These are phyloP conservation scores for Staphylotrichum tortipilum DNA, from an alignment of 495 filamentous ascomycete genomes.

Conservation along the genomic window DNA sequence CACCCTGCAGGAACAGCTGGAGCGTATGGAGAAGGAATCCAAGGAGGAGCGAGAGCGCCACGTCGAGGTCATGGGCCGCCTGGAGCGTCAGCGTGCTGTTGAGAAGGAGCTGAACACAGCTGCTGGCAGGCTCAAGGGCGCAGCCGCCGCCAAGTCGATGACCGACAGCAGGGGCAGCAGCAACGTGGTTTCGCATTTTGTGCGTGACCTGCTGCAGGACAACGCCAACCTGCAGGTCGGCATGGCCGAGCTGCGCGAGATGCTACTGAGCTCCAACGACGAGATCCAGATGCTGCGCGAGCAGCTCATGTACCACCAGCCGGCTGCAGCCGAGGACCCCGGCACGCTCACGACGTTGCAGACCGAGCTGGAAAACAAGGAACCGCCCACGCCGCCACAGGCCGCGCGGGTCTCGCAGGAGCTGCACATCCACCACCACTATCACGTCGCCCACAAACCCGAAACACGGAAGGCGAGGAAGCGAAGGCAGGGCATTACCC, in stretches of 20 bases:
- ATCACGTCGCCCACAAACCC: conserved; percentile 59
- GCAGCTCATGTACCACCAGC: conserved; percentile 74
- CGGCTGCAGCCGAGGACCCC: conserved; percentile 33
- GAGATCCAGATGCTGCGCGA: conserved; percentile 82
- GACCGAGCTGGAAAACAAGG: conserved; percentile 57
- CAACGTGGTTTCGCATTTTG: conserved; percentile 79
- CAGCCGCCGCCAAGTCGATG: conserved; percentile 56
- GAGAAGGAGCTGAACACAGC: conserved; percentile 65
- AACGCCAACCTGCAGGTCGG: conserved; percentile 88
- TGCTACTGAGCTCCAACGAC: conserved; percentile 87
- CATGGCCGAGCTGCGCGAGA: conserved; percentile 80
- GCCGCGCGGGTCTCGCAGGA: conserved; percentile 51
- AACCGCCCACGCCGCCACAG: conserved; percentile 25
- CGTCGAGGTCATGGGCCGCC: conserved; percentile 65
- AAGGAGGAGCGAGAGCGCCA: conserved; percentile 75
- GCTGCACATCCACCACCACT: conserved; percentile 88
- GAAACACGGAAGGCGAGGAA: conserved; percentile 62
- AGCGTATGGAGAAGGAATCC: conserved; percentile 79
- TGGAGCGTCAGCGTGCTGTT: conserved; percentile 73
- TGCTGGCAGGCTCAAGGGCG: conserved; percentile 68
- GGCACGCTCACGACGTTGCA: conserved; percentile 47
- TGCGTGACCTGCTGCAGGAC: conserved; percentile 90
- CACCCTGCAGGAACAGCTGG: conserved; percentile 76
- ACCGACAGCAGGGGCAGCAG: conserved; percentile 39
- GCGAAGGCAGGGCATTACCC: conserved; percentile 53